Evolutionary conservation across 306 rosid species (phyloP).

Genomic region (Cucumis cinereus): DNA sequence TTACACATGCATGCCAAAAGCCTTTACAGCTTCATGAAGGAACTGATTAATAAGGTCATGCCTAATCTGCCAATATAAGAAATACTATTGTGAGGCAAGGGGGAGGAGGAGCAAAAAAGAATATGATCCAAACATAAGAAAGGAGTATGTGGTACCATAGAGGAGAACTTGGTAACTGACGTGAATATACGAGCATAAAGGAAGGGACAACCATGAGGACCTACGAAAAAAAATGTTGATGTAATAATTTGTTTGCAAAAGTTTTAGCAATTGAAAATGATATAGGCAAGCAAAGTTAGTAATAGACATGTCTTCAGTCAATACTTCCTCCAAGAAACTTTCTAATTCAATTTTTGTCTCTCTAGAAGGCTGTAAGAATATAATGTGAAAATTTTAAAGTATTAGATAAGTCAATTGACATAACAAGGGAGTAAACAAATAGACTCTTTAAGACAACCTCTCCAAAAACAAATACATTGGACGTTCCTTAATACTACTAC

Average conservation of each 20-base stretch:
- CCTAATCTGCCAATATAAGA: constrained; percentile 46
- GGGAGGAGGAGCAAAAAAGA: not conserved
- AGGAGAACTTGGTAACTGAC: no score
- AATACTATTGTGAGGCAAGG: not conserved
- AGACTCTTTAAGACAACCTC: not conserved
- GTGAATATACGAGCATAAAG: no score
- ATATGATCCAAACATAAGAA: no score
- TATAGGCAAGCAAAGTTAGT: constrained; percentile 27
- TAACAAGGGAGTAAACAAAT: constrained; percentile 7
- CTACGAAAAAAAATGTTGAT: no score
- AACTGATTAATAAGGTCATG: constrained; percentile 45
- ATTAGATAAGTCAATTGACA: not conserved
- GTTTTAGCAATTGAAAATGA: no score
- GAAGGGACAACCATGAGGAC: no score
- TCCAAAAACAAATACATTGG: not conserved
- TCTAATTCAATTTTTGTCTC: constrained; percentile 25
- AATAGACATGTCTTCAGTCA: constrained; percentile 49
- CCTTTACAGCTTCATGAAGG: constrained; percentile 58
- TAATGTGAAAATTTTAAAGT: constrained; percentile 1
- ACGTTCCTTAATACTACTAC: no score
- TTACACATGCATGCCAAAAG: constrained; percentile 74
- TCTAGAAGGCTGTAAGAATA: constrained; percentile 40
- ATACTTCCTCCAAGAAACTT: constrained; percentile 44
- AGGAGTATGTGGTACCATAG: no score
- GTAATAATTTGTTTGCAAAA: no score